Base-by-base conservation (phyloP, 768 basidiomycete genomes). In the Gautieria morchelliformis region DNA sequence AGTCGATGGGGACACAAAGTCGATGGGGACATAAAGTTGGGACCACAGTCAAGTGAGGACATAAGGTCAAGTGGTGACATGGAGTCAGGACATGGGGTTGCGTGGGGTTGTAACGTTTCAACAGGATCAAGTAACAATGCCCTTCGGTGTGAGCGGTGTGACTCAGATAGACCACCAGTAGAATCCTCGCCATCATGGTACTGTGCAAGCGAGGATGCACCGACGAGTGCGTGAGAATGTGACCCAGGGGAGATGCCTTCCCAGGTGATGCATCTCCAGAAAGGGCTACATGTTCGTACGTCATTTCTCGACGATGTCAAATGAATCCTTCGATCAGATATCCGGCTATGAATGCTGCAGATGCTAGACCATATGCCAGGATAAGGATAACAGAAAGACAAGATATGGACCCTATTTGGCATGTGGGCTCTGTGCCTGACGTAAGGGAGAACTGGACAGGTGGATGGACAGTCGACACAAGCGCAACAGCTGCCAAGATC, bases 391-490 rank as follows among this genome's bases (percentile, higher is more conserved):
- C n/a, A n/a, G n/a, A n/a, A n/a, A n/a, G n/a, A n/a, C n/a, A n/a
- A n/a, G n/a, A n/a, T n/a, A n/a, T n/a, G n/a, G n/a, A n/a, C n/a
- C n/a, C n/a, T n/a, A 99, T 78, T 47, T 79, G 81, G 65, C 96
- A 99, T n/a, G 76, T 73, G 1, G 82, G 72, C 44, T 70, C 78
- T 51, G 76, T 69, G 55, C 74, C 74, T 0, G 8, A 89, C 71
- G 42, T 84, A 75, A 5, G 94, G 93, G 1, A 98, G 76, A 9
- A 74, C 69, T 12, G 81, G 83, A 67, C 96, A 99, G 30, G 93
- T 78, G 44, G 77, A 71, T 1, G 93, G 91, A 65, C 96, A 99
- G 71, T 99, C 96, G 60, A 93, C 84, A 69, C 96, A 99, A 20
- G 93, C 81, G 69, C 96, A 99, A 12, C 87, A 82, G 66, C 91